Percentiles rank a stretch among this genome's conserved stretches.
phyloP scores from a whole-genome alignment of 2,329 filamentous ascomycete genomes.

The Cyphellophora attinorum region DNA sequence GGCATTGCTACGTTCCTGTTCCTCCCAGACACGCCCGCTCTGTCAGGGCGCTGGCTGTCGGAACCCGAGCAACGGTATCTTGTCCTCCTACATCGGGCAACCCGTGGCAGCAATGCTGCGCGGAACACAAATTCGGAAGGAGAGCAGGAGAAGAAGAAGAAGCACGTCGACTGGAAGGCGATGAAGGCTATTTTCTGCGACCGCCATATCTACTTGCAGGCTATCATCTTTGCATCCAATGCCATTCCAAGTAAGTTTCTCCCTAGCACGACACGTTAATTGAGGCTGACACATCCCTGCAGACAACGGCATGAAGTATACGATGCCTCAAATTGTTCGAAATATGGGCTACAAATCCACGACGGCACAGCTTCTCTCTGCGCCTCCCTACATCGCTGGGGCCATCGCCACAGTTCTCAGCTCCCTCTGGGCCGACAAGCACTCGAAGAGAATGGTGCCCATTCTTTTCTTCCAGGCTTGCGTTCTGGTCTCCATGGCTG shows the following conservation, averaged over 20 bases:
- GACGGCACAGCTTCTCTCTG: slow-evolving; percentile 59
- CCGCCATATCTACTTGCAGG: slow-evolving; percentile 38
- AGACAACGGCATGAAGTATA: slow-evolving; percentile 24
- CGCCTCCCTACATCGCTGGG: slow-evolving; percentile 63
- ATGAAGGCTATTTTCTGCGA: slow-evolving; percentile 32
- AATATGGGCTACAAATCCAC: slow-evolving; percentile 50
- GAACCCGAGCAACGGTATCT: slow-evolving; percentile 6
- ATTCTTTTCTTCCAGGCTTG: slow-evolving; percentile 35
- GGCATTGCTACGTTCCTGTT: slow-evolving; percentile 19
- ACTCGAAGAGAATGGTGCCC: slow-evolving; percentile 53
- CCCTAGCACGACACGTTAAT: too few species aligned
- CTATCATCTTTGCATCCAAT: slow-evolving; percentile 35
- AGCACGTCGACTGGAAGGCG: slow-evolving; percentile 24
- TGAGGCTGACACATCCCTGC: too few species aligned
- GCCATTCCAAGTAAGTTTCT: slow-evolving; percentile 30
- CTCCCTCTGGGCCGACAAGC: slow-evolving; percentile 51
- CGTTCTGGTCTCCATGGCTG: slow-evolving; percentile 45
- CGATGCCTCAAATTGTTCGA: slow-evolving; percentile 68
- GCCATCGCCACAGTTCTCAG: slow-evolving; percentile 49
- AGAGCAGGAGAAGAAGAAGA: slow-evolving; percentile 18
- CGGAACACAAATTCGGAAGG: background rate
- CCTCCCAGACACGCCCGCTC: slow-evolving; percentile 17
- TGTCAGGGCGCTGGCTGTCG: slow-evolving; percentile 5
- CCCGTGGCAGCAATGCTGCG: too few species aligned
- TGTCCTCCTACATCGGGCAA: slow-evolving; percentile 9